Base-by-base conservation (phyloP, 2,329 filamentous ascomycete species). In the Verticillium zaregamsianum region DNA sequence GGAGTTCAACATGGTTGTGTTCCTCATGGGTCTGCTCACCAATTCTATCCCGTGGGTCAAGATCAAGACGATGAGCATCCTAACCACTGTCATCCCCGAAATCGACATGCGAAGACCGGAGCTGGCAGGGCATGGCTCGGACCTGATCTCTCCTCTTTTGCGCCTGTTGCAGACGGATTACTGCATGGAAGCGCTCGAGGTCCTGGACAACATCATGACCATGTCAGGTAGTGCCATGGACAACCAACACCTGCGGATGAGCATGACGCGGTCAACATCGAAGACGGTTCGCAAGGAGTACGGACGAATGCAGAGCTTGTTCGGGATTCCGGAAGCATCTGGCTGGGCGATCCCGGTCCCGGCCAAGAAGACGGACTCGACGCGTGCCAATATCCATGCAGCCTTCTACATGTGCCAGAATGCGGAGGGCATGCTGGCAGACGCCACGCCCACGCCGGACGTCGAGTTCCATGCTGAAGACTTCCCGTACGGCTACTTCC, bases 331-430 rank as follows among this genome's bases (percentile, higher is more conserved):
- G 0, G 94, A 98, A 72, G 89, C 93, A 25, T 95, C 92, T 17
- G 95, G 95, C 2, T 99, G 95, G 95, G 95, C 95, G 0, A 92
- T 99, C 55, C 94, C 95, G 0, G 87, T 96, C 72, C 95, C 95
- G 17, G 94, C 94, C 0, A 90, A 91, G 61, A 94, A 97, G 77
- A 95, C 93, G 0, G 89, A 90, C 60, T 86, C 88, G 37, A 98
- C 95, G 4, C 86, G 95, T 62, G 86, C 89, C 62, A 99, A 99
- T 69, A 95, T 99, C 2, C 94, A 98, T 73, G 92, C 93, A 0
- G 93, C 95, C 0, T 98, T 97, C 75, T 97, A 97, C 75, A 96
- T 93, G 66, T 97, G 93, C 70, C 90, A 92, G 59, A 90, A 86
- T 64, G 82, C 85, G 4, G 83, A 88, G 66, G 85, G 85, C 17